Base-by-base conservation (phyloP, 2,329 filamentous ascomycete species). In the Exophiala calicioides region DNA sequence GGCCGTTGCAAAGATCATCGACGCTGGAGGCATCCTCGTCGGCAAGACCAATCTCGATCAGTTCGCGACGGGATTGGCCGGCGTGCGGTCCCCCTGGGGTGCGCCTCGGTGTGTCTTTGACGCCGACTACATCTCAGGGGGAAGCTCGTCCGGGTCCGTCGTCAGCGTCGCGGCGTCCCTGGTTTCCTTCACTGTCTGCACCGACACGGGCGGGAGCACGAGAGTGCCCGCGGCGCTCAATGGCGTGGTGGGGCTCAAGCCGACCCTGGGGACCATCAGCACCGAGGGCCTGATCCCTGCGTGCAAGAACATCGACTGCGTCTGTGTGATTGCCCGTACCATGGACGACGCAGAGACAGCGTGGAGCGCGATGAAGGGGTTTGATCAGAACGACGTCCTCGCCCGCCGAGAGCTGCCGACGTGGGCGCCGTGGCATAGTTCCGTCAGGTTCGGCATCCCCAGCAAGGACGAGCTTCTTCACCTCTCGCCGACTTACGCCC, bases 41-140 rank as follows among this genome's bases (percentile, higher is more conserved):
- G 80, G 80, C 26, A 82, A 82, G 58, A 70, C 70, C 5, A 78
- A 77, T 54, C 70, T 84, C 40, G 80, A 84, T 57, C 80, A 84
- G 60, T 70, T 84, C 3, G 80, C 79, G 1, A 83, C 80, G 0
- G 80, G 80, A 0, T 68, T 84, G 2, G 76, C 74, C 4, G 81
- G 80, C 8, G 78, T 74, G 30, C 73, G 79, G 13, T 80, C 77
- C 1, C 77, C 79, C 0, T 81, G 77, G 50, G 80, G 79, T 2
- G 74, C 70, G n/a, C 75, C 78, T 1, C 68, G 74, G 15, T 81
- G 77, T 45, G 67, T 79, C 0, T 79, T 68, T 58, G 47, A 49
- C 20, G 62, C 64, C 26, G 63, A 70, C 12, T 73, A 74, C 43
- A 74, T 80, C 36, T 74, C 71, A 41, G 78, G 78, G 7, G 79